phyloP scores from a whole-genome alignment of 2,329 filamentous ascomycete species.

The Pseudonectria buxi region DNA sequence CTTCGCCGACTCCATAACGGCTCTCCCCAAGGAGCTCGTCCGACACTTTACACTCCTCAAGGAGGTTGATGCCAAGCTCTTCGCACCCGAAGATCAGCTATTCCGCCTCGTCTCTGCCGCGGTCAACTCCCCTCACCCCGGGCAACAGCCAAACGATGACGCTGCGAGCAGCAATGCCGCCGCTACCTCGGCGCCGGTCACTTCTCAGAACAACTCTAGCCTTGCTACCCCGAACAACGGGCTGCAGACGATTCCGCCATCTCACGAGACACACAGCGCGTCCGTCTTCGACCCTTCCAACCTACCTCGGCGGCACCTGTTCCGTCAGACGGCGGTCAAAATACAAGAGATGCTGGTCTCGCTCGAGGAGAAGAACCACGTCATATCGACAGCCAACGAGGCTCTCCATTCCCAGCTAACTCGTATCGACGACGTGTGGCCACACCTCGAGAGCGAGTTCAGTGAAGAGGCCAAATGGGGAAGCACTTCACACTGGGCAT shows the following conservation, averaged over 20 bases:
- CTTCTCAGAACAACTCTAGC: slow-evolving; percentile 42
- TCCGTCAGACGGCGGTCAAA: slow-evolving; percentile 68
- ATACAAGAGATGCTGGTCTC: slow-evolving; percentile 82
- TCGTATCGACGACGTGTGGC: slow-evolving; percentile 81
- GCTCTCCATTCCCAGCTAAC: slow-evolving; percentile 77
- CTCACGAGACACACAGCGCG: slow-evolving; percentile 37
- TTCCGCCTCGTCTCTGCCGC: slow-evolving; percentile 66
- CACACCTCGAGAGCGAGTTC: slow-evolving; percentile 80
- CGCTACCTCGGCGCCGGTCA: slow-evolving; percentile 41
- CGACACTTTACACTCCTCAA: slow-evolving; percentile 93
- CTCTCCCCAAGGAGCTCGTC: slow-evolving; percentile 89
- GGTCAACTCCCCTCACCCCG: slow-evolving; percentile 43
- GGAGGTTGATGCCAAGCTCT: slow-evolving; percentile 96
- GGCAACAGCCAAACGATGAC: slow-evolving; percentile 39
- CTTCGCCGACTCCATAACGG: slow-evolving; percentile 88
- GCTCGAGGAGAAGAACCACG: slow-evolving; percentile 95
- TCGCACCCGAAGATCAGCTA: slow-evolving; percentile 76
- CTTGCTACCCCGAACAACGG: slow-evolving; percentile 32
- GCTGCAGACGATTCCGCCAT: slow-evolving; percentile 31
- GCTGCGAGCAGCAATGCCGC: slow-evolving; percentile 35
- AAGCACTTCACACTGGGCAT: slow-evolving; percentile 90
- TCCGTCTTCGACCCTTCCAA: slow-evolving; percentile 50
- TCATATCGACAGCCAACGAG: slow-evolving; percentile 86
- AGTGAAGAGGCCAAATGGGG: slow-evolving; percentile 92
- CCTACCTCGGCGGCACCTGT: slow-evolving; percentile 63